Evolutionary conservation across 139 green algal species (phyloP).

Genomic region (Chlamydomonas sp.): DNA sequence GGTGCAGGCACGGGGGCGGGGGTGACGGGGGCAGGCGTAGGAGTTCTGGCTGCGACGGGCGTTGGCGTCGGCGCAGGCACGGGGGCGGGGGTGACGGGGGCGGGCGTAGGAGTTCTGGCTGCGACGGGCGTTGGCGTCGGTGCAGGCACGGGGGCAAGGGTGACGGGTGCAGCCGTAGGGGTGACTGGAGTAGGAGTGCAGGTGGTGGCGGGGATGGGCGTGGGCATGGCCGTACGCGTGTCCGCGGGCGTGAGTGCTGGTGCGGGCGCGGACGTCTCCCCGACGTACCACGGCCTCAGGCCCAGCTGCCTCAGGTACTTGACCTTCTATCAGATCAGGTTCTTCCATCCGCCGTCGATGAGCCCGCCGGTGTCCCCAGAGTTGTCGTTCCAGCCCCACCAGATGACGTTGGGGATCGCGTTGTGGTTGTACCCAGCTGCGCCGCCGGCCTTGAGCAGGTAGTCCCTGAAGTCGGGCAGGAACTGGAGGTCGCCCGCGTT

Average conservation of each 20-base stretch:
- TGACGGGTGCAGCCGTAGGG: not conserved
- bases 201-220: not conserved
- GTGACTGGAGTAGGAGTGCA: not conserved
- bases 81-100: too few species aligned
- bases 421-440: conserved; percentile 24
- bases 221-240: not conserved
- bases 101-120: too few species aligned
- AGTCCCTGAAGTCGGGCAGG: conserved; percentile 21
- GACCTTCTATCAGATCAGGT: conserved; percentile 29
- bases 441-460: conserved; percentile 18
- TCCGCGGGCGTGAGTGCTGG: not conserved
- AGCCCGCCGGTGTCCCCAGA: conserved; percentile 26
- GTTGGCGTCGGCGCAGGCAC: too few species aligned
- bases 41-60: too few species aligned
- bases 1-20: too few species aligned
- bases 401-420: conserved; percentile 22
- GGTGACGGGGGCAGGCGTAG: too few species aligned
- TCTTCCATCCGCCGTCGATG: conserved; percentile 8
- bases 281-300: conserved; percentile 27
- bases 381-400: conserved; percentile 34
- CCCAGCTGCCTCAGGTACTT: conserved; percentile 25
- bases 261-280: not conserved
- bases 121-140: too few species aligned
- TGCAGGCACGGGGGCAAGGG: not conserved
- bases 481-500: not conserved